Evolutionary conservation across 257 asterid species (phyloP).

Genomic region (Mitragyna speciosa): DNA sequence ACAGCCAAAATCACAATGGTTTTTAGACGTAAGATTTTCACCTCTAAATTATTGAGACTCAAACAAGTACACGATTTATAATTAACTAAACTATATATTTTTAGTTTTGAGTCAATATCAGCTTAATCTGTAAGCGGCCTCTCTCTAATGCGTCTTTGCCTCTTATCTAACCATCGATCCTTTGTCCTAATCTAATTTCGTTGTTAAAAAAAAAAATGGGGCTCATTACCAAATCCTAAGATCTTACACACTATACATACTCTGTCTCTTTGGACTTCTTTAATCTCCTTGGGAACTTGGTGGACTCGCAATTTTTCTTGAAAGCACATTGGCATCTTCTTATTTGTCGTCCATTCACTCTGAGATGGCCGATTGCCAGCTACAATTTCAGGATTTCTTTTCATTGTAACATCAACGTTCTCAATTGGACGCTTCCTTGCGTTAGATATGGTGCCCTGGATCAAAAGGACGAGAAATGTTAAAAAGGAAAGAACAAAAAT

Average conservation of each 20-base stretch:
- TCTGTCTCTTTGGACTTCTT: slow-evolving; percentile 10
- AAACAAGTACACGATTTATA: background rate
- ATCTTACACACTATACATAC: slow-evolving; percentile 10
- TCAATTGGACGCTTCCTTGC: slow-evolving; percentile 34
- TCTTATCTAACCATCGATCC: too few relatives aligned
- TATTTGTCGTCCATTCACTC: slow-evolving; percentile 12
- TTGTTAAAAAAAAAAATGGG: background rate
- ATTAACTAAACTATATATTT: background rate
- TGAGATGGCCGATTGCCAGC: background rate
- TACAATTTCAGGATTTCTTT: slow-evolving; percentile 3
- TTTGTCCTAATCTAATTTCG: too few relatives aligned
- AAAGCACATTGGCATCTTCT: slow-evolving; percentile 20
- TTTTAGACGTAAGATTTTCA: background rate
- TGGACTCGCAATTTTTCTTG: slow-evolving; percentile 14
- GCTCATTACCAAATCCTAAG: background rate
- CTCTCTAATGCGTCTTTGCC: too few relatives aligned
- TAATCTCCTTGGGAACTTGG: background rate
- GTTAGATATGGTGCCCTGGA: background rate
- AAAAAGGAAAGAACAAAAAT: background rate
- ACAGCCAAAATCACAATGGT: background rate
- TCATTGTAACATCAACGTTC: background rate
- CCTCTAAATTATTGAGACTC: background rate
- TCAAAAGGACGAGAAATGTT: background rate
- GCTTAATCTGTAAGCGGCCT: too few relatives aligned
- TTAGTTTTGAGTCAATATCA: too few relatives aligned